These are phyloP conservation scores for Neopestalotiopsis rosae DNA, from an alignment of 2,329 filamentous ascomycete species.

Conservation along the genomic window DNA sequence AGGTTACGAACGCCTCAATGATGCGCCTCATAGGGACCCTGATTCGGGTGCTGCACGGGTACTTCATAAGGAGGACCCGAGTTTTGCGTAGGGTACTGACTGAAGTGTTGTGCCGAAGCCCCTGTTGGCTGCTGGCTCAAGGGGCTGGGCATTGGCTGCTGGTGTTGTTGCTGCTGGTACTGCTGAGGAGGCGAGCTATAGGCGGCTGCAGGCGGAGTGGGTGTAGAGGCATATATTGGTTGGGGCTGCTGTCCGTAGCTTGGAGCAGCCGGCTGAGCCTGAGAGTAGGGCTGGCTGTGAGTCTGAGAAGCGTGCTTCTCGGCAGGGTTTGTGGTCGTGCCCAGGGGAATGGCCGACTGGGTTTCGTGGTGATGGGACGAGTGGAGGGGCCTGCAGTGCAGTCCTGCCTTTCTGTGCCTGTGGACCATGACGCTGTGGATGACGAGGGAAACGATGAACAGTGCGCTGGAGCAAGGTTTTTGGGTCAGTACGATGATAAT, in stretches of 20 bases:
- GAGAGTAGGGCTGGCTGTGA: slow-evolving; percentile 25
- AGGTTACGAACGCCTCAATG: background rate
- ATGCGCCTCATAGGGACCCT: slow-evolving; percentile 27
- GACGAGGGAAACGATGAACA: slow-evolving; percentile 47
- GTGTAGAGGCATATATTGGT: slow-evolving; percentile 5
- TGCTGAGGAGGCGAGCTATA: slow-evolving; percentile 20
- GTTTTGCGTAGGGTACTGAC: slow-evolving; percentile 22
- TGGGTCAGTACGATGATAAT: background rate
- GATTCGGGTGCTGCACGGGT: background rate
- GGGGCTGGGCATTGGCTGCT: slow-evolving; percentile 24
- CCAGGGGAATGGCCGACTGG: slow-evolving; percentile 18
- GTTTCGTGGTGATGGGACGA: slow-evolving; percentile 26
- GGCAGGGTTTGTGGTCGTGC: slow-evolving; percentile 21
- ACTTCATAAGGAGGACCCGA: slow-evolving; percentile 8
- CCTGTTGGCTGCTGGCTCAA: slow-evolving; percentile 26
- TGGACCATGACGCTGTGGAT: slow-evolving; percentile 47
- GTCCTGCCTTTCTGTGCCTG: slow-evolving; percentile 49
- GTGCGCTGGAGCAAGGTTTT: slow-evolving; percentile 37
- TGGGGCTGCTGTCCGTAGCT: slow-evolving; percentile 11
- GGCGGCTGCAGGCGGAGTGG: slow-evolving; percentile 17
- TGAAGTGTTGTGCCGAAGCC: slow-evolving; percentile 20
- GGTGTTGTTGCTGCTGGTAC: slow-evolving; percentile 23
- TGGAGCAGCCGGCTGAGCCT: slow-evolving; percentile 12
- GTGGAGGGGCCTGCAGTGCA: slow-evolving; percentile 41
- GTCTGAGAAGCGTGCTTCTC: slow-evolving; percentile 36